Base-by-base conservation (phyloP, 2,329 filamentous ascomycete species). In the Talaromyces sp. region DNA sequence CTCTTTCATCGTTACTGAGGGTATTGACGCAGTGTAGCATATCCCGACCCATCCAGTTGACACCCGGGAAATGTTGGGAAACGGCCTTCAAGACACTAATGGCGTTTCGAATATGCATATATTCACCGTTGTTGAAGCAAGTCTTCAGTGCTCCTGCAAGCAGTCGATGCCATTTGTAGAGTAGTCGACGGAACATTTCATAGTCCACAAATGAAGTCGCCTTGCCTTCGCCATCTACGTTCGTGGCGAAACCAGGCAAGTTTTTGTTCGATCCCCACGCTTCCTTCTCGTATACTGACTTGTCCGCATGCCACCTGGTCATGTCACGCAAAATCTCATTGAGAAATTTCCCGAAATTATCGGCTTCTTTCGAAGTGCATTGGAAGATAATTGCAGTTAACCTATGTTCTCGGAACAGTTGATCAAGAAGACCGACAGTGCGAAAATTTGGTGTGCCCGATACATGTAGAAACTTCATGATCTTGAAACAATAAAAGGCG, bases 21-120 rank as follows among this genome's bases (percentile, higher is more conserved):
- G 71, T 70, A 56, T 78, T 78, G 57, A 82, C 77, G 58, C 74
- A 75, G 5, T 69, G 73, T 48, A 77, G 69, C 70, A 81, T 76
- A 58, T 77, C 73, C 18, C 71, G 71, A 37, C 91, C 95, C 83
- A 96, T 93, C 75, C 92, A 95, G 71, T 96, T 92, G 63, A 98
- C 86, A 16, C 88, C 89, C 3, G 95, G 96, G 82, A 96, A 99
- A 70, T 87, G 84, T 58, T 92, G 87, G 25, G 91, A 84, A 55
- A 96, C 83, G 11, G 86, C 84, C 73, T 95, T 96, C 64, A 99
- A 82, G 3, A 98, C 83, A 63, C 90, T 95, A 68, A 98, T 96
- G 50, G 92, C 92, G 73, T 99, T 99, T 61, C 93, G 88, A 72
- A 98, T 96, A 75, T 97, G 93, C 89, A 97, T 97, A 85, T 95